A percentile compares a stretch with the other conserved stretches of the same genome.
phyloP scores from a whole-genome alignment of 179 eudicot species.

The Carnegiea gigantea region DNA sequence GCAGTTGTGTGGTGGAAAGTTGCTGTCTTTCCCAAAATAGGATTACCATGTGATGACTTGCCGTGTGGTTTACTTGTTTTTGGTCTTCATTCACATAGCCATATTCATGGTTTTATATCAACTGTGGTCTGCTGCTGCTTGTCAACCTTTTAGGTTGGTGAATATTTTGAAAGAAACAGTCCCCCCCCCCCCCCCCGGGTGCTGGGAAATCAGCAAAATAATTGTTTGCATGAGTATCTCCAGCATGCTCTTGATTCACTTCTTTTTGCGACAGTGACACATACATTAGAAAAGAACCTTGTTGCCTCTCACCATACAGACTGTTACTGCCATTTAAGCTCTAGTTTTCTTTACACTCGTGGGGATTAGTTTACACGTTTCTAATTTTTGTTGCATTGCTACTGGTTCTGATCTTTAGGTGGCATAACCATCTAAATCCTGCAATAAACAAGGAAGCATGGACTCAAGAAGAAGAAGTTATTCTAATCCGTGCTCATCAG shows the following conservation, averaged over 20 bases:
- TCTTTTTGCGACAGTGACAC: neutral
- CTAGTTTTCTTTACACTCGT: neutral
- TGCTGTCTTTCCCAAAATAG: too few species aligned
- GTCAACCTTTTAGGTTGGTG: neutral
- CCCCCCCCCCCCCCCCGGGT: too few species aligned
- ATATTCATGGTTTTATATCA: neutral
- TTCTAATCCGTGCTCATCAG: slow-evolving; percentile 84
- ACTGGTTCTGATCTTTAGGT: slow-evolving; percentile 45
- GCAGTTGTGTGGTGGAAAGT: too few species aligned
- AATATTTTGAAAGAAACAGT: neutral
- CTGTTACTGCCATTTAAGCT: neutral
- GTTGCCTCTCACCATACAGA: neutral
- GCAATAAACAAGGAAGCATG: slow-evolving; percentile 92
- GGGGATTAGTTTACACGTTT: neutral
- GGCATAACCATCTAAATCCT: slow-evolving; percentile 99
- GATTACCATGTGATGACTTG: too few species aligned
- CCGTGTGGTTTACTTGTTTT: too few species aligned
- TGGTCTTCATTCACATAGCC: too few species aligned
- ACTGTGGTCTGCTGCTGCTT: neutral
- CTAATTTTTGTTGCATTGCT: slow-evolving; percentile 22
- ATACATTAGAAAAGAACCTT: neutral
- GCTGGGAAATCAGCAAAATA: too few species aligned
- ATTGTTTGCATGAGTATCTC: too few species aligned
- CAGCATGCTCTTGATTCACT: too few species aligned
- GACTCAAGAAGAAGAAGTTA: slow-evolving; percentile 95